Evolutionary conservation across 176 grass and related monocot genomes (phyloP), one percentile per base, ranked within the genome.

Genomic region (Paspalum notatum): DNA sequence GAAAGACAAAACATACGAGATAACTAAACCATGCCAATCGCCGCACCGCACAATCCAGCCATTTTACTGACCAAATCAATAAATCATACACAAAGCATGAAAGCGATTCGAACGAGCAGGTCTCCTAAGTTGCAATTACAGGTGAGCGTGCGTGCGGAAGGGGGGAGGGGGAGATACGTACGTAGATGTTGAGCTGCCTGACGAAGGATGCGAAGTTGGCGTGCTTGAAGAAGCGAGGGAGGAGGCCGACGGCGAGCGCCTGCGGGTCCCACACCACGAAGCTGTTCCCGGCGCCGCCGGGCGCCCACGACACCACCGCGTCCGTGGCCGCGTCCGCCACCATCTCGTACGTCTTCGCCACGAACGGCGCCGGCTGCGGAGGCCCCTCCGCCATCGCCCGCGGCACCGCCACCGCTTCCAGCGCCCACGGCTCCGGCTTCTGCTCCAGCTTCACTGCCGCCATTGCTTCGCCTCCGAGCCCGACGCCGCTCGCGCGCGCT

Each of bases 141-240:
- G 2, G 1, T 11, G 13, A 0, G 42, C 9, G 45, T 49, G 32
- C 10, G 66, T 9, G 47, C 27, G 38, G 5, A 39, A 2, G 59
- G 3, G 46, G 14, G 44, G 22, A 42, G 14, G 50, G 8, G 14
- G 20, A 15, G 12, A 43, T 64, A 80, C 84, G 24, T 73, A 97
- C 93, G 56, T 93, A 93, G 76, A 82, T 90, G 78, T 93, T 93
- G 82, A 93, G 91, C 82, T 93, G 91, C 56, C 93, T 56, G 41
- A 97, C 59, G 76, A 97, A 97, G 85, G 87, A 90, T 6, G 90
- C 85, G 82, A 97, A 92, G 83, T 97, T 97, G 83, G 85, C 73
- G 78, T 97, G 93, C 82, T 97, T 97, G 85, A 97, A 93, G 82
- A 72, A 88, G 86, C 86, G 80, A 9, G 91, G 87, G 66, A 93